These are phyloP conservation scores for Phaeosphaeria sp. DNA, from an alignment of 2,329 filamentous ascomycete species.

Conservation along the genomic window DNA sequence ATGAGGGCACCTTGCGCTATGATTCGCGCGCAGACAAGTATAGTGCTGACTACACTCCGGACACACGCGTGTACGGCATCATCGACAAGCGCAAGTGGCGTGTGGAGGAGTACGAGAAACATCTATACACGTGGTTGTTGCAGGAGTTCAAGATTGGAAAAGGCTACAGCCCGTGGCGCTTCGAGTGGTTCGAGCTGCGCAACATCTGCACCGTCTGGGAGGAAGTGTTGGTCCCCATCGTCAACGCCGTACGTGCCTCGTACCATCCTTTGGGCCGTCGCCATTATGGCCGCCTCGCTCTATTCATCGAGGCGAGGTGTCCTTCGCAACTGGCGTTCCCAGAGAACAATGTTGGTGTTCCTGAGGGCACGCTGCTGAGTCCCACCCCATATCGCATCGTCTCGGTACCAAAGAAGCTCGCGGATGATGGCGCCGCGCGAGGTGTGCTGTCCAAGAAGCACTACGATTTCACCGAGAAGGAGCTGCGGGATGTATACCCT, in stretches of 20 bases:
- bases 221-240: slow-evolving; percentile 38
- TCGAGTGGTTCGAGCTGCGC: slow-evolving; percentile 36
- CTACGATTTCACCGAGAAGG: slow-evolving; percentile 35
- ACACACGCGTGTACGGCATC: slow-evolving; percentile 16
- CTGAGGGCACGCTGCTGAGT: slow-evolving; percentile 15
- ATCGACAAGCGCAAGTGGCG: slow-evolving; percentile 39
- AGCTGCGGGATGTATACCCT: slow-evolving; percentile 36
- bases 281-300: slow-evolving; percentile 41
- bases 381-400: slow-evolving; percentile 32
- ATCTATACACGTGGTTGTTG: slow-evolving; percentile 41
- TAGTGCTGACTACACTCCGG: slow-evolving; percentile 14
- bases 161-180: slow-evolving; percentile 28
- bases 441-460: slow-evolving; percentile 24
- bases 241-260: slow-evolving; percentile 35
- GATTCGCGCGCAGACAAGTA: slow-evolving; percentile 29
- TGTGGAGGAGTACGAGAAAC: slow-evolving; percentile 38
- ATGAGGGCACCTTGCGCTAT: slow-evolving; percentile 35
- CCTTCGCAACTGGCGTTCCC: slow-evolving; percentile 43
- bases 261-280: slow-evolving; percentile 35
- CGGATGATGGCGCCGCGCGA: background rate
- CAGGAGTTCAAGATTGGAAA: slow-evolving; percentile 44
- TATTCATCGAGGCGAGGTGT: slow-evolving; percentile 34
- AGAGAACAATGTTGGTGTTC: slow-evolving; percentile 27
- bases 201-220: slow-evolving; percentile 39
- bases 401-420: slow-evolving; percentile 15